Base-by-base conservation (phyloP, 2,329 filamentous ascomycete species). In the Pezicula radicicola region DNA sequence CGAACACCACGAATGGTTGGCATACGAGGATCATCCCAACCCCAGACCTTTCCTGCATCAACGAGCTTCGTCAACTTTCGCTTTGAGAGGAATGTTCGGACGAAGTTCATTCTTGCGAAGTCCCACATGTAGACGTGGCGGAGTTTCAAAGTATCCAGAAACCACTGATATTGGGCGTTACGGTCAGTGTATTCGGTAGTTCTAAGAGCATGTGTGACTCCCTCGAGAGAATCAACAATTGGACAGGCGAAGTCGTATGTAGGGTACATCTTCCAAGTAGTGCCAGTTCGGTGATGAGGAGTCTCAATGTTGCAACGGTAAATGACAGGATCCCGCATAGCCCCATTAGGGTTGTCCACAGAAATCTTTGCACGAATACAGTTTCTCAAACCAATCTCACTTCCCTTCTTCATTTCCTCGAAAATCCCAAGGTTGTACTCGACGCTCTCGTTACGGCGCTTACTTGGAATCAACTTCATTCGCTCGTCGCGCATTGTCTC, bases 281-380 rank as follows among this genome's bases (percentile, higher is more conserved):
- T 81, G 30, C 89, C 89, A 2, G 89, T 94, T 60, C 89, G 84
- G 74, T 94, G 89, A 70, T 94, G 88, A 72, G 90, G 89, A 75
- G 90, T 90, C 76, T 91, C 91, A 72, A 81, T 77, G 65, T 96
- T 96, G 81, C 91, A 97, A 60, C 94, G 87, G 79, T 97, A 97
- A 70, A 99, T 95, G 71, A 97, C 92, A 12, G 94, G 94, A 70
- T 99, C 94, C 59, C 94, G 83, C 82, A 97, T 86, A 49, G 94
- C 91, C 73, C 96, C 96, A 78, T 99, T 97, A 59, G 88, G 88
- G 73, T 94, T 88, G 70, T 96, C 89, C 61, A 89, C 83, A 1
- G 90, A 93, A 62, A 97, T 89, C 78, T 95, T 97, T 53, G 94
- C 94, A 55, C 94, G 88, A 60, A 99, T 95, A 73, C 91, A 97